phyloP scores from a whole-genome alignment of 225 moss, liverwort and hornwort species.

The Polytrichum formosum region DNA sequence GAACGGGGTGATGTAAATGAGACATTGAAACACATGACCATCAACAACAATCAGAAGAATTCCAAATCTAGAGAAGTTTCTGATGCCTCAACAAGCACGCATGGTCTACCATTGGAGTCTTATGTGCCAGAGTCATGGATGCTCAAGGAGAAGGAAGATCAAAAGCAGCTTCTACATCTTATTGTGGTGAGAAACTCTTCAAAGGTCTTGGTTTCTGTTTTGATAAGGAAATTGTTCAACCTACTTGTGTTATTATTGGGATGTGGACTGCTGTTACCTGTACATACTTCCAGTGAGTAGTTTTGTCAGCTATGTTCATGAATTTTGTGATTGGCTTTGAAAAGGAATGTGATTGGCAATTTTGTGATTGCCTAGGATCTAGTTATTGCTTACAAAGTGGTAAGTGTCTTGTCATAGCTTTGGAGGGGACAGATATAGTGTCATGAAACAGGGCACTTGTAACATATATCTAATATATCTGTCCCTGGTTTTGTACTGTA shows the following conservation, averaged over 20 bases:
- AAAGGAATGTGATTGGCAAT: too few relatives aligned
- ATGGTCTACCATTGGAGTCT: conserved; percentile 21
- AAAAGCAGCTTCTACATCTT: conserved; percentile 79
- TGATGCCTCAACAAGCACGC: conserved; percentile 4
- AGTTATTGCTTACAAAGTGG: too few relatives aligned
- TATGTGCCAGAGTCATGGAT: conserved; percentile 92
- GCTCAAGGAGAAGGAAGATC: conserved; percentile 53
- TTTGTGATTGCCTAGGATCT: too few relatives aligned
- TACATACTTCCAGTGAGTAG: neutral
- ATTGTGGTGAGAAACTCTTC: conserved; percentile 68
- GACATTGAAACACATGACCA: conserved; percentile 40
- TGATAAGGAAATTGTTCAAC: neutral
- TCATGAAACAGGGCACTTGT: neutral
- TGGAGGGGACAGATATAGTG: too few relatives aligned
- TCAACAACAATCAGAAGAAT: conserved; percentile 29
- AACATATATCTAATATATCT: too few relatives aligned
- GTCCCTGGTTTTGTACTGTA: too few relatives aligned
- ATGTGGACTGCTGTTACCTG: conserved; percentile 7
- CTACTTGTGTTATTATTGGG: neutral
- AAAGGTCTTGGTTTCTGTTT: neutral
- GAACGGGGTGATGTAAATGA: conserved; percentile 39
- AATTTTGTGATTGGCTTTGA: neutral
- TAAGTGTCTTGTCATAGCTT: neutral
- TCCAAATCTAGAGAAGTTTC: conserved; percentile 17
- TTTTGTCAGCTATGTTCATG: neutral